These are phyloP conservation scores for Amanita muscaria DNA, from an alignment of 768 basidiomycete genomes.

Conservation along the genomic window DNA sequence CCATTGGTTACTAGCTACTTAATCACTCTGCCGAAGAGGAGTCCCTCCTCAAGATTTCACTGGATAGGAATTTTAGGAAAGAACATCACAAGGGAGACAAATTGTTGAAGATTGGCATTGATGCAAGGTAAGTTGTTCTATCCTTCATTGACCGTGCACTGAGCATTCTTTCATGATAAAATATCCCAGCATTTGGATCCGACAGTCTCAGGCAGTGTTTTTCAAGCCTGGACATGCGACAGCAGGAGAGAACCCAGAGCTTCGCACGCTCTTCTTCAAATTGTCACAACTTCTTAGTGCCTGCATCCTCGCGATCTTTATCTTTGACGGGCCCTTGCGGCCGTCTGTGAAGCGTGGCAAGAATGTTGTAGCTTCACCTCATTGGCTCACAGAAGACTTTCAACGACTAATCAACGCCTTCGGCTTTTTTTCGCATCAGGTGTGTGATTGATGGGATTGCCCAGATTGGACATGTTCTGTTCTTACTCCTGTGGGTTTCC, in stretches of 20 bases:
- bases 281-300: conserved; percentile 27
- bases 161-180: no score
- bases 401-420: conserved; percentile 31
- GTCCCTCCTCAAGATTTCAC: no score
- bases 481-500: no score
- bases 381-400: conserved; percentile 18
- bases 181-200: conserved; percentile 13
- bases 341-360: conserved; percentile 34
- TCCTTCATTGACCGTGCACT: no score
- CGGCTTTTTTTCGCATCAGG: conserved; percentile 28
- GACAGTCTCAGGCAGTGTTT: conserved; percentile 4
- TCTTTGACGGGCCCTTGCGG: conserved; percentile 41
- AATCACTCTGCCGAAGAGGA: no score
- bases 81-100: no score
- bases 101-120: no score
- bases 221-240: neutral
- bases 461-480: no score
- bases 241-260: conserved; percentile 34
- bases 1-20: no score
- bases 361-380: conserved; percentile 19
- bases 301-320: conserved; percentile 34
- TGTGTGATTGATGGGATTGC: conserved; percentile 3
- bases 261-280: conserved; percentile 35
- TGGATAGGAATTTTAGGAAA: no score
- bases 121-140: no score